A percentile compares a stretch with the other conserved stretches of the same genome.
phyloP scores from a whole-genome alignment of 345 rosid species.

The Boechera divaricarpa region DNA sequence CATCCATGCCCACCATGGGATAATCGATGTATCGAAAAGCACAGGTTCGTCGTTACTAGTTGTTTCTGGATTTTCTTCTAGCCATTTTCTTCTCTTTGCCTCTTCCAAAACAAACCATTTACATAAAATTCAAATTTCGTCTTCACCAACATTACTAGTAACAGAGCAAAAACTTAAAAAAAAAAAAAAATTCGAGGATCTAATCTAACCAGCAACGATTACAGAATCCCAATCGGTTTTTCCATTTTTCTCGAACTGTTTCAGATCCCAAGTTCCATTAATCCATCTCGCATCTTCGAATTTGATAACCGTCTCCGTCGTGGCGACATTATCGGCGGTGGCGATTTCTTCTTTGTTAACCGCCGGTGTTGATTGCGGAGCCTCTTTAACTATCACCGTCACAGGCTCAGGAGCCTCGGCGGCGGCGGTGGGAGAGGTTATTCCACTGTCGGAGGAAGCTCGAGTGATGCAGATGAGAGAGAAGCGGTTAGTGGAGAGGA shows the following conservation, averaged over 20 bases:
- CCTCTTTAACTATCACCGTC: constrained; percentile 25
- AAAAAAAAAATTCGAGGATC: not conserved
- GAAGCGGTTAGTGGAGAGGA: constrained; percentile 48
- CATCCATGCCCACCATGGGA: constrained; percentile 99
- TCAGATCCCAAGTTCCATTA: constrained; percentile 94
- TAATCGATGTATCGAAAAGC: constrained; percentile 78
- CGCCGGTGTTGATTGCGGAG: constrained; percentile 17
- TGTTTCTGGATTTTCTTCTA: constrained; percentile 77
- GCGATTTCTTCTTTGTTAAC: not conserved
- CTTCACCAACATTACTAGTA: not conserved
- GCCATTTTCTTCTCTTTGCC: constrained; percentile 94
- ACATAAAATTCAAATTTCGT: not conserved
- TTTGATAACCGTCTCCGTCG: constrained; percentile 44
- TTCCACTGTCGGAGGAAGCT: constrained; percentile 59
- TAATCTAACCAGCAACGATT: constrained; percentile 81
- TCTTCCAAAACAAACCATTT: constrained; percentile 50
- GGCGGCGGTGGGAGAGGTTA: constrained; percentile 36
- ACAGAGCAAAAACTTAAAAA: no score
- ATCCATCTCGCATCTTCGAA: constrained; percentile 79
- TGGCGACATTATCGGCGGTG: constrained; percentile 4
- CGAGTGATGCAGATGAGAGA: constrained; percentile 44
- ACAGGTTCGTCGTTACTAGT: constrained; percentile 78
- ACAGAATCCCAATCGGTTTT: constrained; percentile 86
- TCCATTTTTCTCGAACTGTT: constrained; percentile 67
- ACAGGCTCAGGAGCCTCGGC: constrained; percentile 49